Base-by-base conservation (phyloP, 2,329 filamentous ascomycete species). In the Ceratocystiopsis minuta region DNA sequence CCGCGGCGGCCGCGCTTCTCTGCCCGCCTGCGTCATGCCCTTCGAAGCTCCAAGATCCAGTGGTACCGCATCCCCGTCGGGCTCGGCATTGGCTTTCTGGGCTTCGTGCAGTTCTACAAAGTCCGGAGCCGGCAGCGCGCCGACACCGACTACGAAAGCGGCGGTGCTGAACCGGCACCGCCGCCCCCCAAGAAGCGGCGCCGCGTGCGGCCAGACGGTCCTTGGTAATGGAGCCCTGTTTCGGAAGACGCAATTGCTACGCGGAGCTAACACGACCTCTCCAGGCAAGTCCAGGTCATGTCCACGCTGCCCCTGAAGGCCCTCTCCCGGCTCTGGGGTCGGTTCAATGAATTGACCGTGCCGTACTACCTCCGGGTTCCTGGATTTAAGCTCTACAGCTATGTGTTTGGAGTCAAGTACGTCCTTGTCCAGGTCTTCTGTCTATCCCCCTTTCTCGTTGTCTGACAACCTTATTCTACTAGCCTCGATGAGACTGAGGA, bases 51-150 rank as follows among this genome's bases (percentile, higher is more conserved):
- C 48, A 72, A 67, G 58, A 69, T 90, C 47, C 75, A 82, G 64
- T 95, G 87, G 87, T 84, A 86, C 59, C 83, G 82, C 38, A 93
- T 95, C 51, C 87, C 87, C 17, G 73, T 94, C 43, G 83, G 80
- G 20, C 67, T 94, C 17, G 87, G 87, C 46, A 78, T 94, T 53
- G 83, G 74, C 44, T 86, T 93, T 53, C 67, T 95, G 10, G 87
- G 85, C 18, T 65, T 82, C 40, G 69, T 87, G 40, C 86, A 94
- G 53, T 78, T 92, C 57, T 90, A 88, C 59, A 83, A 83, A 56
- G 73, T 83, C 43, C 75, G 65, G 14, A 55, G 49, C 18, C 57
- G 69, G n/a, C 67, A 74, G 46, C 68, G 72, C 50, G 67, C 63
- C 52, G 54, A 64, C 36, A 59, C 64, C 45, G 62, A 66, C 45